These are phyloP conservation scores for Umbelopsis sp. DNA, from an alignment of 192 early-diverging fungal genomes.

Conservation along the genomic window DNA sequence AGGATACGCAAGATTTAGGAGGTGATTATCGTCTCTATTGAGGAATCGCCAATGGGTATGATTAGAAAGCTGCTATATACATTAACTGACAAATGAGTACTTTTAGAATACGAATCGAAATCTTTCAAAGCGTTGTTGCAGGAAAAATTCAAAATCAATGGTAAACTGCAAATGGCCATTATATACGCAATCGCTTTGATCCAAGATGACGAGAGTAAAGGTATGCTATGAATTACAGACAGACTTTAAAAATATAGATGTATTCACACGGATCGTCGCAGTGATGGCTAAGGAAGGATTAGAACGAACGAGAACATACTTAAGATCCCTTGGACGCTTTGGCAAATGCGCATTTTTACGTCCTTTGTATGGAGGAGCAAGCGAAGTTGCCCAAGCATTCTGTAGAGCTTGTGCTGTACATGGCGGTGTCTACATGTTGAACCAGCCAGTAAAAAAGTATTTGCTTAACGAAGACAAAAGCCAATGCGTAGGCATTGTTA, in stretches of 20 bases:
- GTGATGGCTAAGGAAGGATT: constrained; percentile 67
- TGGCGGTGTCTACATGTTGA: constrained; percentile 88
- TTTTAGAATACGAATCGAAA: constrained; percentile 47
- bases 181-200: constrained; percentile 66
- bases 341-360: constrained; percentile 82
- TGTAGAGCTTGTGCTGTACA: constrained; percentile 90
- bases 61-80: too few relatives aligned
- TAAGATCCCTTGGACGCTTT: constrained; percentile 83
- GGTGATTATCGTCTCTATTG: constrained; percentile 28
- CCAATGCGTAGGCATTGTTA: constrained; percentile 43
- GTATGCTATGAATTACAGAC: constrained; percentile 10
- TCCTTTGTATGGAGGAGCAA: constrained; percentile 86
- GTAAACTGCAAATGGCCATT: constrained; percentile 64
- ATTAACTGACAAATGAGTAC: background rate
- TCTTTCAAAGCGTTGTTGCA: constrained; percentile 48
- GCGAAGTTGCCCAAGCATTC: constrained; percentile 89
- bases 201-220: constrained; percentile 14
- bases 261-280: constrained; percentile 1
- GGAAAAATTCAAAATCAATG: constrained; percentile 61
- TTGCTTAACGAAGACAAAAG: constrained; percentile 39
- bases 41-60: too few relatives aligned
- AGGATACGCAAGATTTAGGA: constrained; percentile 35
- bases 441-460: constrained; percentile 49
- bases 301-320: constrained; percentile 63
- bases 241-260: background rate